Evolutionary conservation across 2,329 filamentous ascomycete genomes (phyloP).

Genomic region (Epicoccum nigrum): DNA sequence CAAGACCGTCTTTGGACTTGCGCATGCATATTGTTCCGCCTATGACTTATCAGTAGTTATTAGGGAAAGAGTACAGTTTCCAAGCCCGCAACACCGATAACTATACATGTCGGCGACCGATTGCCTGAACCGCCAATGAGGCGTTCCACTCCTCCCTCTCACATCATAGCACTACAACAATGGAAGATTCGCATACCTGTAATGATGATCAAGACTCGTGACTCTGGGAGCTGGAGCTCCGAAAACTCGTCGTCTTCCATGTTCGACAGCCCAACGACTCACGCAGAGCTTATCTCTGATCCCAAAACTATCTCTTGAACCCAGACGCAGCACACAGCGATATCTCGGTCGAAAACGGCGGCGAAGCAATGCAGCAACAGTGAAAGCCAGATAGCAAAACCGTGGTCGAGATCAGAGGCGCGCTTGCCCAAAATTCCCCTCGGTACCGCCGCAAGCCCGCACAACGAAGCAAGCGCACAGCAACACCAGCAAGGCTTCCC

Average conservation of each 20-base stretch:
- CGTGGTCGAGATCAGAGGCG: neutral
- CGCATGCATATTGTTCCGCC: slow-evolving; percentile 89
- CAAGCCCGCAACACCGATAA: no score
- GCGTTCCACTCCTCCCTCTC: neutral
- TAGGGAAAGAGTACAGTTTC: no score
- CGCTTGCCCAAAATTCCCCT: slow-evolving; percentile 6
- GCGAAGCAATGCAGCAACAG: slow-evolving; percentile 3
- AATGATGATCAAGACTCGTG: slow-evolving; percentile 85
- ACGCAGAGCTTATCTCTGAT: neutral
- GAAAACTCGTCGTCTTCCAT: slow-evolving; percentile 19
- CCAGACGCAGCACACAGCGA: neutral
- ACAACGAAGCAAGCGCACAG: neutral
- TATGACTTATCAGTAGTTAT: slow-evolving; percentile 19
- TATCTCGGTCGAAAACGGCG: neutral
- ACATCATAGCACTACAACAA: neutral
- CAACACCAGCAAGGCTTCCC: neutral
- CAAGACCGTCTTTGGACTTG: slow-evolving; percentile 76
- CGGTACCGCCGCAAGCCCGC: slow-evolving; percentile 12
- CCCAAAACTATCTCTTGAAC: slow-evolving; percentile 16
- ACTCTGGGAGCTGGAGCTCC: slow-evolving; percentile 64
- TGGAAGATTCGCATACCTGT: slow-evolving; percentile 62
- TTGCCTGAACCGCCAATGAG: no score
- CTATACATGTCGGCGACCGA: no score
- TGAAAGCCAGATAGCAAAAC: slow-evolving; percentile 9
- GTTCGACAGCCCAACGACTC: neutral